Evolutionary conservation across 352 stramenopile species (phyloP).

Genomic region (Phytophthora litchii): DNA sequence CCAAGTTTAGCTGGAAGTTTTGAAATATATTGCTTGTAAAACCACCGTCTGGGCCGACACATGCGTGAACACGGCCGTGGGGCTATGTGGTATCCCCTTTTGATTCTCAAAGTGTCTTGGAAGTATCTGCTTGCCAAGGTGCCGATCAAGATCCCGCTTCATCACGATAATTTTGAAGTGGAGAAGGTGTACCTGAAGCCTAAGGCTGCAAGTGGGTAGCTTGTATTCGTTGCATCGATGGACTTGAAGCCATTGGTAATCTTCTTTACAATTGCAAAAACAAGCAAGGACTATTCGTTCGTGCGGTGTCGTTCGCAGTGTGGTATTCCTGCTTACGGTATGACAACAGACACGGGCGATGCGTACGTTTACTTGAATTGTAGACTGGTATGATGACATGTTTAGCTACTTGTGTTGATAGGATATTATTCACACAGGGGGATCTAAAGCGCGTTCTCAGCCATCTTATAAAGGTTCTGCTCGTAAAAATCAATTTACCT

Average conservation of each 20-base stretch:
- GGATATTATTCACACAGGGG: conserved; percentile 43
- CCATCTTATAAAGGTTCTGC: too few relatives aligned
- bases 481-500: too few relatives aligned
- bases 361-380: conserved; percentile 49
- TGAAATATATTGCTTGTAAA: too few relatives aligned
- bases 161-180: conserved; percentile 88
- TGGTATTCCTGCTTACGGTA: conserved; percentile 82
- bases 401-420: conserved; percentile 3
- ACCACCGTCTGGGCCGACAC: too few relatives aligned
- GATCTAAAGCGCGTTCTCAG: conserved; percentile 86
- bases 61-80: conserved; percentile 78
- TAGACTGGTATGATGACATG: not conserved
- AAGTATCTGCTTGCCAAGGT: conserved; percentile 74
- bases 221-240: not conserved
- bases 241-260: not conserved
- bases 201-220: conserved; percentile 52
- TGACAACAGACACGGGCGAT: conserved; percentile 83
- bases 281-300: conserved; percentile 87
- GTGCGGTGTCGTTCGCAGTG: conserved; percentile 86
- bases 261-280: conserved; percentile 38
- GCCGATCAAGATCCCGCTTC: conserved; percentile 66
- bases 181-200: conserved; percentile 88
- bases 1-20: too few relatives aligned
- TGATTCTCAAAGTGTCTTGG: conserved; percentile 73
- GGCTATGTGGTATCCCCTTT: conserved; percentile 75